Conservation (phyloP, 768 basidiomycete genomes). For the Piloderma croceum region DNA sequence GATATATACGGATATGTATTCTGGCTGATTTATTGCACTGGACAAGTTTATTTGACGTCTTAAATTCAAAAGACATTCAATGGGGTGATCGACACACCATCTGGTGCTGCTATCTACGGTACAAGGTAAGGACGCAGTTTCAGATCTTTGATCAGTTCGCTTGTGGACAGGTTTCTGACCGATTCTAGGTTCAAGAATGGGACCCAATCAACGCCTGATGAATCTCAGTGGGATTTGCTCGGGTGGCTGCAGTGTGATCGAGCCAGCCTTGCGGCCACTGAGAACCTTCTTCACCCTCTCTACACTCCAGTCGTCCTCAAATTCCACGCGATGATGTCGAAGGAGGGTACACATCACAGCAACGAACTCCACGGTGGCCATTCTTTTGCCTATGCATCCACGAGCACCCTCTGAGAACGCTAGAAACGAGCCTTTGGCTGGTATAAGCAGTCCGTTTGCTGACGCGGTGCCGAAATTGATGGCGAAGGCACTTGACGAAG, state of each 20-base stretch:
- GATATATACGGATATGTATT: too few species aligned
- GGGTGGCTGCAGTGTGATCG: slow-evolving; percentile 6
- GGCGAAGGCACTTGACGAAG: too few species aligned
- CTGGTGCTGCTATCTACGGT: too few species aligned
- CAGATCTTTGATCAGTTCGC: too few species aligned
- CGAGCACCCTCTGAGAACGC: slow-evolving; percentile 12
- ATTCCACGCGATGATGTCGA: slow-evolving; percentile 1
- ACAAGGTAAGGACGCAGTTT: too few species aligned
- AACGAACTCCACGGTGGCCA: slow-evolving; percentile 9
- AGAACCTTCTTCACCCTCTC: slow-evolving; percentile 4
- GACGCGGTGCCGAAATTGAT: not conserved
- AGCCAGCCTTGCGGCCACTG: slow-evolving; percentile 8
- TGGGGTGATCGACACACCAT: too few species aligned
- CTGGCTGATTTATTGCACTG: too few species aligned
- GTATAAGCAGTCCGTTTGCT: slow-evolving; percentile 4
- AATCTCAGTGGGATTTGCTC: slow-evolving; percentile 5
- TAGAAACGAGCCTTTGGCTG: slow-evolving; percentile 7
- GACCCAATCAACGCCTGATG: slow-evolving; percentile 2
- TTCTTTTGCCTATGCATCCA: slow-evolving; percentile 9
- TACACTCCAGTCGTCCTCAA: slow-evolving; percentile 3
- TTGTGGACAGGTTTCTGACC: too few species aligned
- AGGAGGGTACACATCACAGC: slow-evolving; percentile 6
- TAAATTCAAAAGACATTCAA: too few species aligned
- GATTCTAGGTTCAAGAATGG: too few species aligned
- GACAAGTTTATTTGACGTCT: too few species aligned